Conservation (phyloP, 1,284 basidiomycete genomes). For the Nidula niveotomentosa region DNA sequence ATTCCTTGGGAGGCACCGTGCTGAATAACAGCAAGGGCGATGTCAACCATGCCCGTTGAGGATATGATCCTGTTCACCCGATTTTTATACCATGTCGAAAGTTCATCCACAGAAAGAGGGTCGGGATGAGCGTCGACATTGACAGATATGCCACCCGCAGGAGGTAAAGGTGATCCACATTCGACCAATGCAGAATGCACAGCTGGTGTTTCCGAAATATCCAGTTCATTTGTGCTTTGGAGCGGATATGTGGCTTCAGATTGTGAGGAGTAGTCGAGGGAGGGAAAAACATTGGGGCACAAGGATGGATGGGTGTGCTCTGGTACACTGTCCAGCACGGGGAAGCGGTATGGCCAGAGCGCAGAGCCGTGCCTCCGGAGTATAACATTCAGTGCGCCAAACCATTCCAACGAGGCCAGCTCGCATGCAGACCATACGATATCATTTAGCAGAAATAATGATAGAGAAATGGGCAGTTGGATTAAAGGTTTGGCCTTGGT, state of each 20-base stretch:
- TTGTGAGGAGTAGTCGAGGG: conserved; percentile 45
- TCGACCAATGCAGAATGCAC: conserved; percentile 39
- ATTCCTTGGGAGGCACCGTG: conserved; percentile 83
- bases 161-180: conserved; percentile 3
- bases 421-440: conserved; percentile 60
- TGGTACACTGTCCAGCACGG: conserved; percentile 74
- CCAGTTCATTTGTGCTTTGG: conserved; percentile 46
- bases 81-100: conserved; percentile 74
- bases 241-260: conserved; percentile 35
- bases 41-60: conserved; percentile 74
- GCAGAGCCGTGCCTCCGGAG: conserved; percentile 51
- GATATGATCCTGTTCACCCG: conserved; percentile 65
- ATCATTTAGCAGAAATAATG: conserved; percentile 62
- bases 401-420: conserved; percentile 63
- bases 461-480: conserved; percentile 47
- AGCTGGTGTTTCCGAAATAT: conserved; percentile 54
- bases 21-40: conserved; percentile 79
- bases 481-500: conserved; percentile 19
- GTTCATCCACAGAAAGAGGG: conserved; percentile 35
- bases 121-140: conserved; percentile 8
- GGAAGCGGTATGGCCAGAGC: conserved; percentile 72
- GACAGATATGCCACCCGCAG: background rate
- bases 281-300: conserved; percentile 66
- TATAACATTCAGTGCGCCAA: conserved; percentile 58
- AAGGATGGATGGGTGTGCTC: conserved; percentile 66